Percentiles rank a stretch among this genome's conserved stretches.
Conservation (phyloP, 2,329 filamentous ascomycete genomes). For the Sarocladiaceae sp. region DNA sequence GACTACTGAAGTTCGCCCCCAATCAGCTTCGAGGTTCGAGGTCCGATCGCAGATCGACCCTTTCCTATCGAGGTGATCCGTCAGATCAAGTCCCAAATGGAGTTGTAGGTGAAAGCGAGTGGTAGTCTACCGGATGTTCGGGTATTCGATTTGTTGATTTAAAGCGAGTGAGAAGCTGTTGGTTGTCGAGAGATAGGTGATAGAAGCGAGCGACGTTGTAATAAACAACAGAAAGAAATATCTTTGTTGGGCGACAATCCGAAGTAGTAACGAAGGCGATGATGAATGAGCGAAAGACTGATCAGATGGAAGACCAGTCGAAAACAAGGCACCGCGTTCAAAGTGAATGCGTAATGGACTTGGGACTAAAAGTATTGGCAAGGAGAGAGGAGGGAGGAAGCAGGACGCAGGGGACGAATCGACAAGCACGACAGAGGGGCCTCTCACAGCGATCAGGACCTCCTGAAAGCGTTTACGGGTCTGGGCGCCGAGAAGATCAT, state of each 20-base stretch:
- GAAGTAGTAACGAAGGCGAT: not conserved
- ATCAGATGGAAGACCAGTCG: not conserved
- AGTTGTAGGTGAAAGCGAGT: no score
- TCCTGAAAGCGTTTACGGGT: not conserved
- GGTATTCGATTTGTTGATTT: not conserved
- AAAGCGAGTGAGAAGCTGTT: constrained; percentile 1
- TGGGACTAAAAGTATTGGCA: constrained; percentile 5
- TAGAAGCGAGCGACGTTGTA: not conserved
- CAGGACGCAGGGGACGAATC: not conserved
- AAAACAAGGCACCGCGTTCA: constrained; percentile 1
- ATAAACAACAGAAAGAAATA: not conserved
- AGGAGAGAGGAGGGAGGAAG: not conserved
- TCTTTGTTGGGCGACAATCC: not conserved
- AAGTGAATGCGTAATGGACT: constrained; percentile 9
- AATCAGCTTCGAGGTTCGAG: no score
- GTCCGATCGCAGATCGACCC: no score
- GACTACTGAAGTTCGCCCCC: no score
- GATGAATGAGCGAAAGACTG: constrained; percentile 6
- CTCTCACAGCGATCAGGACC: no score
- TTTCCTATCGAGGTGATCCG: no score
- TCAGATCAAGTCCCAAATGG: no score
- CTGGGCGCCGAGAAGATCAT: not conserved
- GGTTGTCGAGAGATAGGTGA: not conserved
- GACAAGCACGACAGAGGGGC: not conserved
- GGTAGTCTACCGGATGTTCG: no score